Evolutionary conservation across 2,329 filamentous ascomycete species (phyloP).

Genomic region (Monosporascus sp.): DNA sequence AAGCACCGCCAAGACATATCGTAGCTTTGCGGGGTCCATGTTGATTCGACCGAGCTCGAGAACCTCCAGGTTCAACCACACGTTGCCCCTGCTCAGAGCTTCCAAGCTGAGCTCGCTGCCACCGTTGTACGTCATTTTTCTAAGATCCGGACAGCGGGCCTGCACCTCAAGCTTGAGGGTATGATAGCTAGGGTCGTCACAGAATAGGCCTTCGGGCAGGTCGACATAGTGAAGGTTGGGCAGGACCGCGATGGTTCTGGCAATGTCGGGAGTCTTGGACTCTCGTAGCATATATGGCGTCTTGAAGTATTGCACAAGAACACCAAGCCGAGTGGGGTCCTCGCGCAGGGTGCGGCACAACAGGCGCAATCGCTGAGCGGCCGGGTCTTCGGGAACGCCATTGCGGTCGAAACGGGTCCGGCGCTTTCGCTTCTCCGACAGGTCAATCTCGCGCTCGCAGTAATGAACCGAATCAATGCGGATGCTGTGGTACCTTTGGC

Average conservation of each 20-base stretch:
- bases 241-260: constrained; percentile 77
- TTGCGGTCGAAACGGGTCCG: constrained; percentile 70
- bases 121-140: constrained; percentile 80
- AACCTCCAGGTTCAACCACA: constrained; percentile 69
- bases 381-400: constrained; percentile 74
- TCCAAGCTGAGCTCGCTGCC: constrained; percentile 78
- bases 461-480: constrained; percentile 94
- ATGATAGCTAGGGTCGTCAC: constrained; percentile 70
- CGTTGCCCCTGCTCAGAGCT: constrained; percentile 56
- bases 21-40: constrained; percentile 65
- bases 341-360: constrained; percentile 80
- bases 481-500: constrained; percentile 73
- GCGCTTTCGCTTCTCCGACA: constrained; percentile 74
- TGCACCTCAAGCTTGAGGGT: constrained; percentile 80
- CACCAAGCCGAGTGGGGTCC: constrained; percentile 63
- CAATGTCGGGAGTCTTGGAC: constrained; percentile 76
- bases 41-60: constrained; percentile 65
- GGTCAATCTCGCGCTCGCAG: constrained; percentile 77
- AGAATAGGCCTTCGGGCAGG: constrained; percentile 81
- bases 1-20: constrained; percentile 66
- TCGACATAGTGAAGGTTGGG: constrained; percentile 87
- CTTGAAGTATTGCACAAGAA: constrained; percentile 73
- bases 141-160: constrained; percentile 73
- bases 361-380: constrained; percentile 69
- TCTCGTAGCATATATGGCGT: constrained; percentile 93